Evolutionary conservation across 2,329 filamentous ascomycete species (phyloP).

Genomic region (Trichoderma guizhouense): DNA sequence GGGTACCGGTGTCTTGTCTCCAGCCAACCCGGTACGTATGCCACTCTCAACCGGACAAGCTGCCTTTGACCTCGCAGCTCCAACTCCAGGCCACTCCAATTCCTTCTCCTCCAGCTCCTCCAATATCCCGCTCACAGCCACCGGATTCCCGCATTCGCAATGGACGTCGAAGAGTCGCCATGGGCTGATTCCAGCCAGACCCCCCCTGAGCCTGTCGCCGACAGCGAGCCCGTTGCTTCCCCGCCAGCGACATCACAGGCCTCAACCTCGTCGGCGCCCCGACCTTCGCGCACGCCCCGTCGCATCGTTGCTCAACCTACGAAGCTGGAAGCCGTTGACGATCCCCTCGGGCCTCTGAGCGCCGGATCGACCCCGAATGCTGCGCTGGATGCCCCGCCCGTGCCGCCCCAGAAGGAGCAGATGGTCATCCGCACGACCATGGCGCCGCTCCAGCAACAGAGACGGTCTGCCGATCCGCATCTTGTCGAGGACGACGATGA

Average conservation of each 20-base stretch:
- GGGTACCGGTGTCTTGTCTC: constrained; percentile 1
- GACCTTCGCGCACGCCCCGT: constrained; percentile 50
- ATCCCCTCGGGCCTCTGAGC: constrained; percentile 75
- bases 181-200: constrained; percentile 48
- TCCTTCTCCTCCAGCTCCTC: background rate
- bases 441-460: constrained; percentile 40
- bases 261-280: constrained; percentile 33
- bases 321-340: constrained; percentile 72
- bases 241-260: constrained; percentile 32
- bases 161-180: constrained; percentile 53
- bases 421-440: constrained; percentile 59
- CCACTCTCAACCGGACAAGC: background rate
- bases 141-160: constrained; percentile 25
- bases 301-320: constrained; percentile 72
- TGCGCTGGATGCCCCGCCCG: constrained; percentile 57
- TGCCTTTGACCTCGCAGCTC: background rate
- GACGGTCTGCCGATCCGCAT: constrained; percentile 55
- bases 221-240: constrained; percentile 31
- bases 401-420: constrained; percentile 65
- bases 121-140: background rate
- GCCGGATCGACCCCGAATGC: constrained; percentile 52
- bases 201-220: constrained; percentile 29
- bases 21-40: background rate
- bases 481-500: constrained; percentile 67
- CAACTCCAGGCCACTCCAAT: background rate